A percentile compares a stretch with the other conserved stretches of the same genome.
Evolutionary conservation across 345 rosid species (phyloP).

Genomic region (Pistacia vera): DNA sequence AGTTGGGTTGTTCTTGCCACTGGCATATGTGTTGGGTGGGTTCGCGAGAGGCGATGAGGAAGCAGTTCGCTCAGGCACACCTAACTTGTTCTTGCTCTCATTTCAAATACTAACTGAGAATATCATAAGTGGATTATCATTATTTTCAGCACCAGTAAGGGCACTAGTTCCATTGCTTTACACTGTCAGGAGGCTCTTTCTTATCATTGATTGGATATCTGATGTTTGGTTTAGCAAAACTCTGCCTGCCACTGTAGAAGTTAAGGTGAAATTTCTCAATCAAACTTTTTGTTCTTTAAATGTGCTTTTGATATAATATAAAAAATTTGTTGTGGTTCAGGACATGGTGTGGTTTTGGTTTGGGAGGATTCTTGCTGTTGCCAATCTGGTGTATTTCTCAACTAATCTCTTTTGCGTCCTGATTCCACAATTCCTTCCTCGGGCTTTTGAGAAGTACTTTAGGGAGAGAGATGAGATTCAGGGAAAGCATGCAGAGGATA

Average conservation of each 20-base stretch:
- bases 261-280: slow-evolving; percentile 43
- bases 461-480: slow-evolving; percentile 54
- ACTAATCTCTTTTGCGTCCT: slow-evolving; percentile 71
- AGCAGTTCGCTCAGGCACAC: slow-evolving; percentile 79
- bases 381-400: slow-evolving; percentile 66
- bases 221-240: slow-evolving; percentile 74
- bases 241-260: slow-evolving; percentile 49
- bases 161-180: slow-evolving; percentile 81
- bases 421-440: slow-evolving; percentile 82
- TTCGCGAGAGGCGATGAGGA: slow-evolving; percentile 86
- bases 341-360: slow-evolving; percentile 76
- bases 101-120: slow-evolving; percentile 92
- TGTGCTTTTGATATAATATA: too few relatives aligned
- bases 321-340: slow-evolving; percentile 25
- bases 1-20: slow-evolving; percentile 76
- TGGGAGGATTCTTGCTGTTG: slow-evolving; percentile 63
- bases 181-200: slow-evolving; percentile 74
- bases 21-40: slow-evolving; percentile 88
- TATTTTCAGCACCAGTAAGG: slow-evolving; percentile 84
- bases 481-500: slow-evolving; percentile 61
- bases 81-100: slow-evolving; percentile 79
- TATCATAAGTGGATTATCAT: slow-evolving; percentile 63
- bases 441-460: slow-evolving; percentile 75
- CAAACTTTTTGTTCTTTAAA: not conserved
- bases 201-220: slow-evolving; percentile 63